Evolutionary conservation across 2,329 filamentous ascomycete species (phyloP).

Genomic region (Chaetomiaceae sp.): DNA sequence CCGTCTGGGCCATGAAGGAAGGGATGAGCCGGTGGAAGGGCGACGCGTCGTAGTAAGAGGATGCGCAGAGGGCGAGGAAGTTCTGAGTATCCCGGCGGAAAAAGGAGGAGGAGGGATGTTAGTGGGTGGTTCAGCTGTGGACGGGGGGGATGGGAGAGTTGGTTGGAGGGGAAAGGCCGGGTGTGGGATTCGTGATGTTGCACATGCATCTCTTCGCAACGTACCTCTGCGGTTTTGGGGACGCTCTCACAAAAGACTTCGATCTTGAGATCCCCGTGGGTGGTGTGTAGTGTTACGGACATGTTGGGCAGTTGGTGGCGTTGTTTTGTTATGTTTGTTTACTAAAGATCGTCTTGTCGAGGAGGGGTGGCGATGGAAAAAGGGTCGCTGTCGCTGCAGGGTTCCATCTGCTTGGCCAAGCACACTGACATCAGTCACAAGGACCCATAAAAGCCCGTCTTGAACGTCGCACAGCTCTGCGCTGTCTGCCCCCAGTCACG

Average conservation of each 20-base stretch:
- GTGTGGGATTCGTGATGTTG: no score
- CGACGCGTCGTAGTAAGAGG: slow-evolving; percentile 68
- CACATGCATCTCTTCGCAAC: no score
- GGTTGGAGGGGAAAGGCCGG: neutral
- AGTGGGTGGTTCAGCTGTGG: slow-evolving; percentile 10
- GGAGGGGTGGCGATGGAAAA: no score
- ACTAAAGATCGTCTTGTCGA: no score
- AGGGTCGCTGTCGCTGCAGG: neutral
- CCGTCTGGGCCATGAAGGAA: slow-evolving; percentile 75
- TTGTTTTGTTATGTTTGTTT: neutral
- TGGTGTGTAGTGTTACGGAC: slow-evolving; percentile 78
- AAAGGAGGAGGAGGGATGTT: slow-evolving; percentile 7
- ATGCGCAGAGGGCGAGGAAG: slow-evolving; percentile 81
- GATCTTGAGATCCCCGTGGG: slow-evolving; percentile 84
- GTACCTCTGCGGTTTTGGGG: slow-evolving; percentile 81
- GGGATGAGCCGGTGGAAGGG: slow-evolving; percentile 78
- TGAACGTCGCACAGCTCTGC: no score
- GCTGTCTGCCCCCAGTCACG: no score
- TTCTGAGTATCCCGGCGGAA: no score
- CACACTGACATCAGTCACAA: no score
- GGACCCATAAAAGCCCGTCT: no score
- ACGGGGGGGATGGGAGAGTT: neutral
- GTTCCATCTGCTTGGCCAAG: no score
- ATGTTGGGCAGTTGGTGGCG: slow-evolving; percentile 34
- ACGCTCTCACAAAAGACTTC: slow-evolving; percentile 95